Evolutionary conservation across 2,329 filamentous ascomycete genomes (phyloP), one percentile per base, ranked within the genome.

Genomic region (Nemania sp.): DNA sequence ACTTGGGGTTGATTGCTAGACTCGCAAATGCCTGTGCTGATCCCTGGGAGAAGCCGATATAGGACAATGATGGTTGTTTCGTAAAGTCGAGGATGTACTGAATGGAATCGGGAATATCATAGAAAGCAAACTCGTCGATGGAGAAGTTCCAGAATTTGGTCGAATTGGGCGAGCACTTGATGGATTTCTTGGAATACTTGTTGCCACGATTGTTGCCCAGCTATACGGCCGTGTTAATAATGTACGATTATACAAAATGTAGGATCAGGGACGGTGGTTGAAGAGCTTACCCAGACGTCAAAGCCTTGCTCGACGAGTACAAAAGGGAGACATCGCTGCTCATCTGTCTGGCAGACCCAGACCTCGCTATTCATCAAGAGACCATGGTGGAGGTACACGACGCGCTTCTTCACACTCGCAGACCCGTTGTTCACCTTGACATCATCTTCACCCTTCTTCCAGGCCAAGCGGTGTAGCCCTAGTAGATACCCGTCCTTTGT

Each of bases 301-400:
- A 96, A 99, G 2, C 95, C 95, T 70, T 86, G 85, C 71, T 97
- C 92, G 0, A 96, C 92, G 45, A 99, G 81, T 67, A 90, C 85
- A 73, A 99, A 98, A 0, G 95, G 92, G 40, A 99, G 80, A 67
- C 90, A 94, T 68, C 93, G 85, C 75, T 96, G 85, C 68, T 89
- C 87, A 67, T 97, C 91, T 0, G 94, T 96, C 72, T 94, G 79
- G 72, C 92, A 96, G 9, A 98, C 91, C 95, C 95, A 99, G 35
- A 99, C 94, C 76, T 99, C 95, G 69, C 92, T 97, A 77, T 97
- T 98, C 95, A 99, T 99, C 72, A 99, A 84, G 59, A 99, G 83
- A 9, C 94, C 95, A 76, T 99, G 95, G 72, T 99, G 95, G 65
- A 99, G 80, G 74, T 98, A 99, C 6, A 95, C 88, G 50, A 98